Evolutionary conservation across 441 rosid species (phyloP), one percentile per base, ranked within the genome.

Genomic region (Aleurites moluccanus): DNA sequence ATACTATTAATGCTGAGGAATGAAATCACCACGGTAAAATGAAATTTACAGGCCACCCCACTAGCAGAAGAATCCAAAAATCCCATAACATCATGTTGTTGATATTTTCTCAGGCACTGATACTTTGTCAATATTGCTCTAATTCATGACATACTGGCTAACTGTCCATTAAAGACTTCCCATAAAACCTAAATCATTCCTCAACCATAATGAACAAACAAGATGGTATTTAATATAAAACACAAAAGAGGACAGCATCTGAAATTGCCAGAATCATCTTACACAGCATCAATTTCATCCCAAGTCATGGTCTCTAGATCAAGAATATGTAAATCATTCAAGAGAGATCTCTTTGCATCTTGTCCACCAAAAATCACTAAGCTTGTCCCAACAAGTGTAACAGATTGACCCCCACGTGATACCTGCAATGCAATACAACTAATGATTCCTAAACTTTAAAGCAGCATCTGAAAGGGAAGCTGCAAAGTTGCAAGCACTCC

Each of bases 221-320:
- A 73, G 25, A 63, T 23, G 65, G 52, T 38, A 35, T 14, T 42
- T 59, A 14, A 71, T n/a, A 50, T 27, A 28, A 50, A n/a, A 67
- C 20, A 59, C 6, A 30, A 60, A 59, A 62, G 57, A 67, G 21
- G 28, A 4, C 21, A 40, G 25, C 62, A 63, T 44, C 73, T 47
- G 53, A 73, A 27, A 65, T 62, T 35, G 50, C 8, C 13, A 62
- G 35, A 68, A 61, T 73, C 66, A 80, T 79, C 98, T 88, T 91
- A 96, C 99, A 86, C 72, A 25, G 98, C 86, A 77, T 96, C 98
- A 77, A 92, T 85, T 88, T 93, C 99, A 87, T 94, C 98, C 98
- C 99, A 96, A 61, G 99, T 96, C 98, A 92, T 82, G 75, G 93
- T 94, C 81, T 96, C 98, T 45, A 96, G 89, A 83, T 96, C 99